Evolutionary conservation across 345 rosid genomes (phyloP).

Genomic region (Aegle marmelos): DNA sequence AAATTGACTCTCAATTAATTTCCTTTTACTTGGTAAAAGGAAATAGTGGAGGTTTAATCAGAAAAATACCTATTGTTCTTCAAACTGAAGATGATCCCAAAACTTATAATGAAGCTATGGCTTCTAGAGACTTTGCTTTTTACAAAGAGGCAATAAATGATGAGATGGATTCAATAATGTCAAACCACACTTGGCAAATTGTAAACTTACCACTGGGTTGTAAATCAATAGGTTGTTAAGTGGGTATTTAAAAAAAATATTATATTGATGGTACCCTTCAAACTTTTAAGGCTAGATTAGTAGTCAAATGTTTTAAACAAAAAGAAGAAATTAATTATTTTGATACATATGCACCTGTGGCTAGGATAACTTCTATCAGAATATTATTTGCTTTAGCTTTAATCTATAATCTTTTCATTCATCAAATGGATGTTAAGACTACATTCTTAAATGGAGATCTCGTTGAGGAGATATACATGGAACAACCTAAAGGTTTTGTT

Average conservation of each 20-base stretch:
- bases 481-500: too few species aligned
- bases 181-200: constrained; percentile 1
- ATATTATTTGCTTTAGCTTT: background rate
- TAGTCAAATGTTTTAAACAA: constrained; percentile 3
- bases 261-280: background rate
- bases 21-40: background rate
- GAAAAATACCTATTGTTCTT: background rate
- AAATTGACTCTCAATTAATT: background rate
- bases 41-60: background rate
- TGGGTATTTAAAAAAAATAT: constrained; percentile 4
- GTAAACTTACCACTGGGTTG: background rate
- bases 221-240: constrained; percentile 3
- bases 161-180: constrained; percentile 9
- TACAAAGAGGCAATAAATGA: constrained; percentile 13
- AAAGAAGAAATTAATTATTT: too few species aligned
- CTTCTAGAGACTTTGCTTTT: background rate
- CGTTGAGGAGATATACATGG: background rate
- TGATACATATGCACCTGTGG: constrained; percentile 3
- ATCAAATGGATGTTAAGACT: constrained; percentile 15
- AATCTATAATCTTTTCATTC: constrained; percentile 1
- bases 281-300: background rate
- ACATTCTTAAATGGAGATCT: background rate
- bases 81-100: background rate
- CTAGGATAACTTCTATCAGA: background rate
- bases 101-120: background rate